phyloP scores from a whole-genome alignment of 164 flowering plant species.

The Macadamia tetraphylla region DNA sequence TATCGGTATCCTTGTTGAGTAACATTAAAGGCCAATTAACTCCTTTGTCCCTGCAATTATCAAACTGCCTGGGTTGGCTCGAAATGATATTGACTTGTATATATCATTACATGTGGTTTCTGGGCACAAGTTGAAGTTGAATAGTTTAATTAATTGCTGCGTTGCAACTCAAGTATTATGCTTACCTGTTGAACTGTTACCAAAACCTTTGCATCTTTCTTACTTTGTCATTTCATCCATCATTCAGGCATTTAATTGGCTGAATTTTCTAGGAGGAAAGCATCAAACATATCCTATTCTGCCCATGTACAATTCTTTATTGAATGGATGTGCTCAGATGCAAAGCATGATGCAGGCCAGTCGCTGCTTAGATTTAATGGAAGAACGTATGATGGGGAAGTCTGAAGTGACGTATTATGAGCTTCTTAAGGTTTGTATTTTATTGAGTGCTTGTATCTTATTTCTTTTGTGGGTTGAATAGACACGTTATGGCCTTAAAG shows the following conservation, averaged over 20 bases:
- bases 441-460: background rate
- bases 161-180: background rate
- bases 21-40: background rate
- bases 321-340: conserved; percentile 40
- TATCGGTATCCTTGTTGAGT: background rate
- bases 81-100: background rate
- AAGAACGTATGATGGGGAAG: conserved; percentile 47
- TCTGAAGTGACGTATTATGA: conserved; percentile 57
- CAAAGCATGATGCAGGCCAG: conserved; percentile 30
- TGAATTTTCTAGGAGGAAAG: conserved; percentile 38
- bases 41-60: background rate
- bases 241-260: conserved; percentile 57
- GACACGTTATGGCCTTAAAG: background rate
- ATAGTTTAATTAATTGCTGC: background rate
- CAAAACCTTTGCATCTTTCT: background rate
- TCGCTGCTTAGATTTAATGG: conserved; percentile 73
- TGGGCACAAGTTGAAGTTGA: background rate
- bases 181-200: background rate
- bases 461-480: background rate
- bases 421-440: conserved; percentile 66
- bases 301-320: conserved; percentile 47
- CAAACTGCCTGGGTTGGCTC: background rate
- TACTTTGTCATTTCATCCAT: background rate
- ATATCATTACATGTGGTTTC: background rate
- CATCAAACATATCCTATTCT: conserved; percentile 27